phyloP scores from a whole-genome alignment of 805 yeast genomes.

The Isabelozyma heimii region DNA sequence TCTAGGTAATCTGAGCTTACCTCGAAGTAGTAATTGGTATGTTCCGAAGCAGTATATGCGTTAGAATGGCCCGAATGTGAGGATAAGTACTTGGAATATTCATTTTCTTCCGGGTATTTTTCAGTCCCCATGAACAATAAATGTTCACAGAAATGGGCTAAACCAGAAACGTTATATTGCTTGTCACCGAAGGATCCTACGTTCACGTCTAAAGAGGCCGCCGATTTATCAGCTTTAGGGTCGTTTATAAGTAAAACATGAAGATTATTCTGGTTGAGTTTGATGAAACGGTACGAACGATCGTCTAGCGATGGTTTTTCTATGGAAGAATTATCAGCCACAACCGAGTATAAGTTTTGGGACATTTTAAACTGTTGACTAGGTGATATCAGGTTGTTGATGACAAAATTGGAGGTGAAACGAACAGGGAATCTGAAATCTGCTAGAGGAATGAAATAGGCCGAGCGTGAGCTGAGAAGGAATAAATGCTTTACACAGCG shows the following conservation, averaged over 20 bases:
- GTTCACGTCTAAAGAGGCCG: conserved; percentile 76
- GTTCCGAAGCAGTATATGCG: conserved; percentile 87
- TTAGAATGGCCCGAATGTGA: conserved; percentile 87
- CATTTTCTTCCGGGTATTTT: conserved; percentile 74
- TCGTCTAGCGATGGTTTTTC: conserved; percentile 64
- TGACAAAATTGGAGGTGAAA: neutral
- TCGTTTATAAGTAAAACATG: conserved; percentile 66
- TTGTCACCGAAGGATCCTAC: conserved; percentile 77
- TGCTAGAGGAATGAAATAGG: neutral
- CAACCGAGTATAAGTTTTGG: conserved; percentile 8
- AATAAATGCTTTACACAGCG: neutral
- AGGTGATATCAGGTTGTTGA: neutral
- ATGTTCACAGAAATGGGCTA: conserved; percentile 72
- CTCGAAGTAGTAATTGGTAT: conserved; percentile 90
- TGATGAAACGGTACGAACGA: conserved; percentile 66
- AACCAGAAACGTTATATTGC: conserved; percentile 55
- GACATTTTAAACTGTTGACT: neutral
- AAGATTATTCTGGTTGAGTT: conserved; percentile 51
- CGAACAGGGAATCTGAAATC: neutral
- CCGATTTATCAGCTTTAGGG: conserved; percentile 68
- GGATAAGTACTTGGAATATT: conserved; percentile 68
- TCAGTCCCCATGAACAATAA: conserved; percentile 76
- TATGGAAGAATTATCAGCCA: conserved; percentile 29
- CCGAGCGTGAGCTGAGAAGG: neutral
- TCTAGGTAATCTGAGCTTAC: conserved; percentile 69